phyloP scores from a whole-genome alignment of 192 early-diverging fungal species.

The Helicostylum pulchrum region DNA sequence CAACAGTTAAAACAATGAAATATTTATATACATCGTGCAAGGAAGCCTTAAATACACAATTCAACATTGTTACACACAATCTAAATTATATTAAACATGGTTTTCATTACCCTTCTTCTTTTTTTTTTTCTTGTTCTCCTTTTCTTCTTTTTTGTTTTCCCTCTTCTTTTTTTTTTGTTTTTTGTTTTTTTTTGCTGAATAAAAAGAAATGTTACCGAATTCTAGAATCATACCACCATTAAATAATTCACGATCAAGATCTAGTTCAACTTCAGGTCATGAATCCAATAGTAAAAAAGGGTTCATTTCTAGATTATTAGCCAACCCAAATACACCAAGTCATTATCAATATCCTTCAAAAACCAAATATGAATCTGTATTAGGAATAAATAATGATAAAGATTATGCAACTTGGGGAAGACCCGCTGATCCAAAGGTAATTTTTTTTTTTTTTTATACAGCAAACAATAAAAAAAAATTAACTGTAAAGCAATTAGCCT shows the following conservation, averaged over 20 bases:
- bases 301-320: constrained; percentile 11
- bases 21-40: too few species aligned
- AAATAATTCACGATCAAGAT: constrained; percentile 4
- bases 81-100: not conserved
- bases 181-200: too few species aligned
- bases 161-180: constrained; percentile 6
- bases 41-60: not conserved
- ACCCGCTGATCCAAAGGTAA: not conserved
- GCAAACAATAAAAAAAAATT: too few species aligned
- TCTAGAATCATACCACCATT: constrained; percentile 19
- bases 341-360: too few species aligned
- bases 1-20: not conserved
- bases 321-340: not conserved
- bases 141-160: constrained; percentile 11
- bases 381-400: constrained; percentile 14
- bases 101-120: not conserved
- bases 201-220: constrained; percentile 18
- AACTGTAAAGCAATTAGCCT: too few species aligned
- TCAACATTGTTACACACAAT: constrained; percentile 2
- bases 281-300: not conserved
- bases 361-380: constrained; percentile 9
- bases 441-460: too few species aligned
- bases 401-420: constrained; percentile 8
- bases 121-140: not conserved
- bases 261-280: constrained; percentile 3